Base-by-base conservation (phyloP, 2,329 filamentous ascomycete genomes). In the Cladorrhinum sp. region DNA sequence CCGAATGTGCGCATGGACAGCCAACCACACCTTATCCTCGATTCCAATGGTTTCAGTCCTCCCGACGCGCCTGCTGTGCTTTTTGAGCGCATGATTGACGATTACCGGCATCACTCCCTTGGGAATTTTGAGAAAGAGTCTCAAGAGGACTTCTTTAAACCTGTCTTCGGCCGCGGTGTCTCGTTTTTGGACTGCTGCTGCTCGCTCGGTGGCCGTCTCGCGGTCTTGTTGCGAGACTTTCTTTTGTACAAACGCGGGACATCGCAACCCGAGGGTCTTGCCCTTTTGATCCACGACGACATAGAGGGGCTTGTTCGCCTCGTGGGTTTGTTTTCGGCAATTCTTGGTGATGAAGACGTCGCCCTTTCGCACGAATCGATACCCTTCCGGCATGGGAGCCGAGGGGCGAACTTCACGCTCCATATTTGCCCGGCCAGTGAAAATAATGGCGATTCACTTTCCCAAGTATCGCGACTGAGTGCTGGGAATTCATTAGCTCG, bases 1-100 rank as follows among this genome's bases (percentile, higher is more conserved):
- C 6, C 82, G 73, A 3, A 80, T 74, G 63, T 83, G 78, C 2
- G 82, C 81, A 21, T 75, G 69, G 12, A 83, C 79, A 1, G 79
- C 82, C 23, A 82, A 72, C 51, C 69, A 65, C 3, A 76, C 79
- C 64, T 76, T 81, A 14, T 73, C 67, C 6, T 71, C 68, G 36
- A 80, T 51, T 0, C 69, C 68, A 5, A 81, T 66, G 50, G 63
- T 77, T 1, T 68, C 69, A 1, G 76, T 77, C 55, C 81, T 71
- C 2, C 81, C 82, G 1, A 84, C 81, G 9, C 81, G 72, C 1
- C 79, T 69, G 48, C 75, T 79, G 21, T 73, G 64, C 68, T 82
- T 84, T 64, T 72, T 66, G 64, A 80, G 76, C 0, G 80, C 74
- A 46, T 76, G 76, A 46, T 64, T 70, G 2, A 81, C 65, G 12